Conservation (phyloP, 257 asterid species). For the Ajuga chamaepitys region DNA sequence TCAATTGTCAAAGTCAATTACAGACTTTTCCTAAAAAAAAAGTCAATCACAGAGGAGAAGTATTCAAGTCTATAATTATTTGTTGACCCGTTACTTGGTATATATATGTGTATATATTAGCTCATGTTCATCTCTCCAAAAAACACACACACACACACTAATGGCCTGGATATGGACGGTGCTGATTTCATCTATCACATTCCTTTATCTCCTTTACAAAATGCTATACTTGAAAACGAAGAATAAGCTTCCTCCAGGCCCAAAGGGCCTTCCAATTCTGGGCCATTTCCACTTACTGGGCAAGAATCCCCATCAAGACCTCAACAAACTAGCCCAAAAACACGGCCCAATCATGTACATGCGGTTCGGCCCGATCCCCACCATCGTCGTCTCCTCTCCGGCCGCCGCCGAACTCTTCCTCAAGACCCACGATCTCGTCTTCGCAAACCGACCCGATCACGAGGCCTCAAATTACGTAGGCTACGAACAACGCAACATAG, state of each 20-base stretch:
- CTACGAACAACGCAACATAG: constrained; percentile 8
- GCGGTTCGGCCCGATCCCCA: constrained; percentile 17
- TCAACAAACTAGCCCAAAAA: constrained; percentile 11
- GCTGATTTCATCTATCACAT: neutral
- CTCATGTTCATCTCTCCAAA: too few species aligned
- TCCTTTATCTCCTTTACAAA: constrained; percentile 3
- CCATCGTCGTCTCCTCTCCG: constrained; percentile 25
- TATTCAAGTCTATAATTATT: too few species aligned
- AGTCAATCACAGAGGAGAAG: too few species aligned
- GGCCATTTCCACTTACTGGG: constrained; percentile 23
- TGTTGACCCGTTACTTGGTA: too few species aligned
- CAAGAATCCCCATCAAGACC: constrained; percentile 15
- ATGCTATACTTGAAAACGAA: neutral
- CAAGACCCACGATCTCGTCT: constrained; percentile 15
- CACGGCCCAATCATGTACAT: constrained; percentile 20
- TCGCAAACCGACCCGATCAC: constrained; percentile 10
- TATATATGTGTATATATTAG: too few species aligned
- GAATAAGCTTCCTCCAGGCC: constrained; percentile 13
- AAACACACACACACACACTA: constrained; percentile 26
- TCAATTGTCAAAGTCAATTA: too few species aligned
- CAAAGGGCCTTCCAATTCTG: constrained; percentile 11
- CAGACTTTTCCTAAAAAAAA: too few species aligned
- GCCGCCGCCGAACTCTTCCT: constrained; percentile 25
- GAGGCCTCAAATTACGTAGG: constrained; percentile 1
- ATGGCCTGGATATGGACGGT: constrained; percentile 16